Conservation (phyloP, 371 early-diverging fungal genomes). For the Basidiobolus heterosporus region DNA sequence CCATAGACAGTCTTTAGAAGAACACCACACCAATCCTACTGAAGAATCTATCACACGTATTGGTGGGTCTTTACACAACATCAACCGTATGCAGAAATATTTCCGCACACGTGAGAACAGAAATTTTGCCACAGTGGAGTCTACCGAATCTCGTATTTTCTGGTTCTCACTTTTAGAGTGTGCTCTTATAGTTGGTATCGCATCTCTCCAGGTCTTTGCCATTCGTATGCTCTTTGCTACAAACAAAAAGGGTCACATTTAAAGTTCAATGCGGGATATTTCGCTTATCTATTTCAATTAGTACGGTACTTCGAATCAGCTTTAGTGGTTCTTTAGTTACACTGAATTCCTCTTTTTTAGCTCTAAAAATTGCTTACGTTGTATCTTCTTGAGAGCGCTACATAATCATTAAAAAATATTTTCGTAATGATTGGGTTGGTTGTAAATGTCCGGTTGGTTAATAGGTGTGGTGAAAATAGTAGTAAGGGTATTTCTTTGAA, state of each 20-base stretch:
- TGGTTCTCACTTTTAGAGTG: constrained; percentile 72
- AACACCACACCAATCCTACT: constrained; percentile 42
- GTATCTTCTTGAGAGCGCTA: no score
- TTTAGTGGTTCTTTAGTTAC: no score
- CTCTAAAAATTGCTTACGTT: no score
- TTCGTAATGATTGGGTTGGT: no score
- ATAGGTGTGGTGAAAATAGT: no score
- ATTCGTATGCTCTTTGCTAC: constrained; percentile 55
- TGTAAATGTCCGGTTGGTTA: no score
- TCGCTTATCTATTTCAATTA: no score
- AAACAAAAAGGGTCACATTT: constrained; percentile 39
- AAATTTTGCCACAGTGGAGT: constrained; percentile 67
- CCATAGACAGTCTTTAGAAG: constrained; percentile 19
- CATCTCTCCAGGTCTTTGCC: constrained; percentile 71
- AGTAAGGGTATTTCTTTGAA: no score
- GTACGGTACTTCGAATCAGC: no score
- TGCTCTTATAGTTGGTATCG: constrained; percentile 55
- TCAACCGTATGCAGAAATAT: constrained; percentile 63
- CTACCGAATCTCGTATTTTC: constrained; percentile 67
- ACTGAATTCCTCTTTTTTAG: no score
- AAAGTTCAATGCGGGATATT: constrained; percentile 2
- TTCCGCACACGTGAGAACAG: constrained; percentile 77
- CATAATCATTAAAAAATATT: no score
- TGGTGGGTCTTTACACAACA: constrained; percentile 30
- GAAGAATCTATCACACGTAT: constrained; percentile 39